These are phyloP conservation scores for Fistulifera pelliculosa DNA, from an alignment of 108 stramenopile genomes.

Conservation along the genomic window DNA sequence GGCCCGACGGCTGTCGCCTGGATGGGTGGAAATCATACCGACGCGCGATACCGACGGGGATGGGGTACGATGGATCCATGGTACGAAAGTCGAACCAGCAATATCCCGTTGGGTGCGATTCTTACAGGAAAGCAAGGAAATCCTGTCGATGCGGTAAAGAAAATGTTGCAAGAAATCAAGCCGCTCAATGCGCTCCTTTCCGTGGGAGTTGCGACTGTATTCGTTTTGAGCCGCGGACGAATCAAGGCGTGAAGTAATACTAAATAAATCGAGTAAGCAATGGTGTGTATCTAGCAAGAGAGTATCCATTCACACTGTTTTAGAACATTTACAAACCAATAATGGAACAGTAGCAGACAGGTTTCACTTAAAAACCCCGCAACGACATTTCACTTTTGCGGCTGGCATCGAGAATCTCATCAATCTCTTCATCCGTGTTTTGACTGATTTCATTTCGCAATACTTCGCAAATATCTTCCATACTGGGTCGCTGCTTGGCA, in stretches of 20 bases:
- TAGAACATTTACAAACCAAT: too few species aligned
- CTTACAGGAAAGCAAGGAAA: conserved; percentile 52
- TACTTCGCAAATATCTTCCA: conserved; percentile 44
- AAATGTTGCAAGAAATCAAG: conserved; percentile 50
- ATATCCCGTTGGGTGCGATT: conserved; percentile 79
- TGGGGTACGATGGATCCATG: conserved; percentile 54
- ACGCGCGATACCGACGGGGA: conserved; percentile 63
- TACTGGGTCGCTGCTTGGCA: conserved; percentile 48
- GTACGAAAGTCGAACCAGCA: conserved; percentile 59
- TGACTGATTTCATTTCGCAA: conserved; percentile 56
- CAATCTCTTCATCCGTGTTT: conserved; percentile 40
- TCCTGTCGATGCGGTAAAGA: conserved; percentile 13
- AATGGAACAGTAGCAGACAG: too few species aligned
- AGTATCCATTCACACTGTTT: too few species aligned
- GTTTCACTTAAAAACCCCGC: neutral
- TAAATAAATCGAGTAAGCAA: too few species aligned
- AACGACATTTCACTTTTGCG: conserved; percentile 38
- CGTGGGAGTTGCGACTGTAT: conserved; percentile 32
- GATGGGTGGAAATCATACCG: conserved; percentile 77
- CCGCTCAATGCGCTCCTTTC: conserved; percentile 61
- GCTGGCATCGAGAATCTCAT: conserved; percentile 27
- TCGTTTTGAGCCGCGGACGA: conserved; percentile 16
- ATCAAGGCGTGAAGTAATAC: neutral
- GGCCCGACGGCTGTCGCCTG: conserved; percentile 73
- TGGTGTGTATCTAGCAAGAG: too few species aligned